Conservation (phyloP, 208 protist genomes). For the Crithidia thermophila region DNA sequence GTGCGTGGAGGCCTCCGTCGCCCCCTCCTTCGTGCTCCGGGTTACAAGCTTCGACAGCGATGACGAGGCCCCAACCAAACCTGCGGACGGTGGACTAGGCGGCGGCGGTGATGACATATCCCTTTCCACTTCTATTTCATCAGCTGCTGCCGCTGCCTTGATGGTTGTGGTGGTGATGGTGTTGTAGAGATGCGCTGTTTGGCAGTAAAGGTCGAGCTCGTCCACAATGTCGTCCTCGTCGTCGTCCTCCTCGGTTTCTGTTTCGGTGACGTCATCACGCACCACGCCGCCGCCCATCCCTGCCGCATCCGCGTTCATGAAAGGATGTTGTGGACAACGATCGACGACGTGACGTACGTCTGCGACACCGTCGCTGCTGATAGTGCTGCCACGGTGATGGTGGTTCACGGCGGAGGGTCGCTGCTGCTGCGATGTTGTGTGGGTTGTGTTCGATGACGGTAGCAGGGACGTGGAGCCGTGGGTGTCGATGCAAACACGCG, state of each 20-base stretch:
- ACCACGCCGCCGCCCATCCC: neutral
- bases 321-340: neutral
- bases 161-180: no score
- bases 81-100: no score
- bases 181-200: neutral
- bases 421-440: no score
- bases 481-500: no score
- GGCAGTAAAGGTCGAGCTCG: slow-evolving; percentile 17
- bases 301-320: neutral
- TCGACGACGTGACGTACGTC: neutral
- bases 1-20: no score
- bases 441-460: no score
- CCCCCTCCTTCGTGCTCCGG: no score
- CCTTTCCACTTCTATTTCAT: neutral
- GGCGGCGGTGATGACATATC: no score
- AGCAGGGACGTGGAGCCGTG: no score
- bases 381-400: neutral
- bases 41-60: no score
- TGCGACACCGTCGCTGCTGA: neutral
- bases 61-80: no score
- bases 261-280: neutral
- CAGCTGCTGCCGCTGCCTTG: neutral
- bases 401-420: no score
- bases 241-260: neutral
- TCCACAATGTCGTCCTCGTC: slow-evolving; percentile 10